A percentile compares a stretch with the other conserved stretches of the same genome.
These are phyloP conservation scores for Wickerhamomyces sydowiorum DNA, from an alignment of 805 yeast species.

Conservation along the genomic window DNA sequence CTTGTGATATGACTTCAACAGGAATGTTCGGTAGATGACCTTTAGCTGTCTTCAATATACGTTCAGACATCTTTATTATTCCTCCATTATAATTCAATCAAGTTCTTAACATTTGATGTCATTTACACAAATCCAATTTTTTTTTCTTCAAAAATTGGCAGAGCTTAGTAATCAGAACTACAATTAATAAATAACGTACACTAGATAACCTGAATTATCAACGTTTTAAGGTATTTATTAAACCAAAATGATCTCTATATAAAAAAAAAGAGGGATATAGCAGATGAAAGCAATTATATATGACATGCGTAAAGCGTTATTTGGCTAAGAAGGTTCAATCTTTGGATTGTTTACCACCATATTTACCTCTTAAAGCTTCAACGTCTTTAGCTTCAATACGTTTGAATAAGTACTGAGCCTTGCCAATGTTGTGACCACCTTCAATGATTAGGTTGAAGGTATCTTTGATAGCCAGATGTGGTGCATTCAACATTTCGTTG, in stretches of 20 bases:
- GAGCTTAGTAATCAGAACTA: too few relatives aligned
- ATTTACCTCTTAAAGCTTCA: conserved; percentile 78
- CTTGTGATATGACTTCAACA: conserved; percentile 63
- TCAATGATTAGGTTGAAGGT: conserved; percentile 60
- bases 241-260: too few relatives aligned
- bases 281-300: too few relatives aligned
- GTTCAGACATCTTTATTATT: conserved; percentile 43
- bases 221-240: too few relatives aligned
- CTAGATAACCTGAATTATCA: too few relatives aligned
- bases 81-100: conserved; percentile 4
- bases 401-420: conserved; percentile 86
- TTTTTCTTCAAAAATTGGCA: conserved; percentile 12
- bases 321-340: too few relatives aligned
- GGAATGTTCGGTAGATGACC: conserved; percentile 42
- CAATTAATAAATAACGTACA: too few relatives aligned
- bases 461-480: conserved; percentile 72
- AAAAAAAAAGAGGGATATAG: too few relatives aligned
- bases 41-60: conserved; percentile 38
- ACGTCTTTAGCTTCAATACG: conserved; percentile 89
- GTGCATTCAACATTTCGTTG: conserved; percentile 75
- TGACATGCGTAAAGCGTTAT: too few relatives aligned
- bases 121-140: not conserved
- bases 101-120: too few relatives aligned
- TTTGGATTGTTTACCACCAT: conserved; percentile 67
- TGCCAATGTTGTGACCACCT: conserved; percentile 83